These are phyloP conservation scores for Phycomyces nitens DNA, from an alignment of 192 early-diverging fungal species.

Conservation along the genomic window DNA sequence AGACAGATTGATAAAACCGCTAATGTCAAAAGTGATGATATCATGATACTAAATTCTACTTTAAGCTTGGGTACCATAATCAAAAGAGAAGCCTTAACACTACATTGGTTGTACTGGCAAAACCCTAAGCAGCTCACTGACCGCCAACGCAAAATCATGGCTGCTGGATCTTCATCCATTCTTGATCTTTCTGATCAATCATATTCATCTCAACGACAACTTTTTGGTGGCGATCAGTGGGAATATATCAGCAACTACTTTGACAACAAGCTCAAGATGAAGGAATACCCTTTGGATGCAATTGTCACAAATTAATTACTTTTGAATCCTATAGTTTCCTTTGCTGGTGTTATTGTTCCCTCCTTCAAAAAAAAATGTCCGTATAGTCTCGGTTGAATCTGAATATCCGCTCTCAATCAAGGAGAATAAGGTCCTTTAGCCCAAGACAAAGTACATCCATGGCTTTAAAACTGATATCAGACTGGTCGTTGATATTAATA, in stretches of 20 bases:
- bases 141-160: constrained; percentile 13
- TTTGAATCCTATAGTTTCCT: constrained; percentile 12
- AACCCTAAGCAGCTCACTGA: constrained; percentile 16
- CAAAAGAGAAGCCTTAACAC: constrained; percentile 10
- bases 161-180: constrained; percentile 13
- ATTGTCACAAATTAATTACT: constrained; percentile 13
- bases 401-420: constrained; percentile 13
- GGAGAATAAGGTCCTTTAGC: constrained; percentile 10
- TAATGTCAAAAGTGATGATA: constrained; percentile 10
- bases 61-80: constrained; percentile 16
- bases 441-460: constrained; percentile 17
- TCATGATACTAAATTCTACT: constrained; percentile 13
- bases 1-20: constrained; percentile 11
- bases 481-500: constrained; percentile 17
- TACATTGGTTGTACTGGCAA: constrained; percentile 14
- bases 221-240: constrained; percentile 13
- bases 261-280: constrained; percentile 14
- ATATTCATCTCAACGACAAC: constrained; percentile 13
- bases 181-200: constrained; percentile 15
- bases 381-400: constrained; percentile 13
- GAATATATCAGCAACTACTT: constrained; percentile 11
- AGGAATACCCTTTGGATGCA: constrained; percentile 14
- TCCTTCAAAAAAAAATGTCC: constrained; percentile 16
- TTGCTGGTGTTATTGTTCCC: constrained; percentile 14
- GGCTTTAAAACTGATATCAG: constrained; percentile 19